phyloP scores from a whole-genome alignment of 305 asterid species.

The Euphrasia arctica region DNA sequence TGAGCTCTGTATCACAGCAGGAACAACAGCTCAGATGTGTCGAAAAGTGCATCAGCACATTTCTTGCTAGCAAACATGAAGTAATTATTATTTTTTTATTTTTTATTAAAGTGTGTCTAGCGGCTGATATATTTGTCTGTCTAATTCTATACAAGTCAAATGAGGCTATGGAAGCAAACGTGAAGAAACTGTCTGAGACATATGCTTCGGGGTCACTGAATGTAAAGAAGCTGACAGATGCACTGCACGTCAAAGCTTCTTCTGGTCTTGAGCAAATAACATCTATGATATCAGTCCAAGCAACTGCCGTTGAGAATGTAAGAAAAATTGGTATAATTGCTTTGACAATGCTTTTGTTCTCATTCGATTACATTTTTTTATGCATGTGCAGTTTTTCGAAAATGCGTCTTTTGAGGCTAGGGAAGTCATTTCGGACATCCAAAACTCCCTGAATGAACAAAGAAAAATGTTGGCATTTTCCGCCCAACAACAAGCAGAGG shows the following conservation, averaged over 20 bases:
- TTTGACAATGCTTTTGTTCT: constrained; percentile 2
- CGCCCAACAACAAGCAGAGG: constrained; percentile 77
- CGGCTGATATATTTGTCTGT: constrained; percentile 24
- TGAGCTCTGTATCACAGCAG: constrained; percentile 60
- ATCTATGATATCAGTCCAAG: constrained; percentile 46
- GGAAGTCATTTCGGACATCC: constrained; percentile 55
- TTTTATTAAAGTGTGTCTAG: constrained; percentile 19
- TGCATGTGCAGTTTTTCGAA: constrained; percentile 44
- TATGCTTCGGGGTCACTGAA: constrained; percentile 47
- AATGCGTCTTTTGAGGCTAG: constrained; percentile 56
- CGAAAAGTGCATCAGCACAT: constrained; percentile 44
- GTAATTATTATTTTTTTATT: constrained; percentile 29
- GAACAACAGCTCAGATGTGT: constrained; percentile 59
- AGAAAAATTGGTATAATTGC: constrained; percentile 11
- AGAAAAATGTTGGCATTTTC: constrained; percentile 49
- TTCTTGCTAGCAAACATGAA: constrained; percentile 56
- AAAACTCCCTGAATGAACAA: constrained; percentile 56
- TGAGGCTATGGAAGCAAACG: constrained; percentile 58
- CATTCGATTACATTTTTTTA: neutral
- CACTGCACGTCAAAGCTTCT: constrained; percentile 51
- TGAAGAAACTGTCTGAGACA: constrained; percentile 52
- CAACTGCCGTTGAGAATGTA: constrained; percentile 61
- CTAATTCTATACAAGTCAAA: constrained; percentile 39
- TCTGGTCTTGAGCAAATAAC: constrained; percentile 56
- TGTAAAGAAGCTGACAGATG: constrained; percentile 44